Base-by-base conservation (phyloP, 345 rosid species). In the Melastoma malabathricum region DNA sequence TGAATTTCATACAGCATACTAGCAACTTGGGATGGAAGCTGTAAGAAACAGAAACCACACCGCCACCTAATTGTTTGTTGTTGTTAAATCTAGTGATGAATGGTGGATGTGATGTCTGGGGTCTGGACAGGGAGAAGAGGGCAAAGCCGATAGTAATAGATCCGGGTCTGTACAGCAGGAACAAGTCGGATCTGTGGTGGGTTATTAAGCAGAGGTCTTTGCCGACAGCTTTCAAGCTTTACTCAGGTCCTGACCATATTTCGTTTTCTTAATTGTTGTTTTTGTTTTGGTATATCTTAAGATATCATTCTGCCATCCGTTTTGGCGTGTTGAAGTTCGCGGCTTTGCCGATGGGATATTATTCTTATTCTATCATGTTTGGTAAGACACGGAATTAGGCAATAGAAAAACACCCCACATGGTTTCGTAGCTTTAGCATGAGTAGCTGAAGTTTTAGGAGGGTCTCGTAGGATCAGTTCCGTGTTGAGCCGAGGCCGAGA, bases 171-270 rank as follows among this genome's bases (percentile, higher is more conserved):
- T 76, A 78, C 64, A 78, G 83, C 18, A 50, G 39, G 31, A 86
- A 83, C 62, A 86, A 90, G 62, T 83, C 98, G 61, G 92, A 90
- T 61, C 65, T 90, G 63, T 82, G 92, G 92, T 86, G 86, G 88
- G 82, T 59, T 38, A 61, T 55, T 6, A 81, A 81, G 59, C 96
- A 80, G 17, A 68, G 98, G 64, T 59, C 73, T 46, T 71, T 86
- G 57, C 98, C 98, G n/a, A 76, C 92, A 44, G 86, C 96, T 59
- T 90, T 86, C 79, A 86, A 80, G 76, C 90, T 90, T 48, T 90
- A 76, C 46, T 76, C 98, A 72, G 98, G 98, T 90, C 57, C 5
- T 27, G 3, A 6, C 20, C 34, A 41, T 43, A 31, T 9, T 45
- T 14, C 15, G 25, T 23, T 44, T 12, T 51, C 9, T 7, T 29